Base-by-base conservation (phyloP, 2,329 filamentous ascomycete species). In the Fusarium duplospermum region DNA sequence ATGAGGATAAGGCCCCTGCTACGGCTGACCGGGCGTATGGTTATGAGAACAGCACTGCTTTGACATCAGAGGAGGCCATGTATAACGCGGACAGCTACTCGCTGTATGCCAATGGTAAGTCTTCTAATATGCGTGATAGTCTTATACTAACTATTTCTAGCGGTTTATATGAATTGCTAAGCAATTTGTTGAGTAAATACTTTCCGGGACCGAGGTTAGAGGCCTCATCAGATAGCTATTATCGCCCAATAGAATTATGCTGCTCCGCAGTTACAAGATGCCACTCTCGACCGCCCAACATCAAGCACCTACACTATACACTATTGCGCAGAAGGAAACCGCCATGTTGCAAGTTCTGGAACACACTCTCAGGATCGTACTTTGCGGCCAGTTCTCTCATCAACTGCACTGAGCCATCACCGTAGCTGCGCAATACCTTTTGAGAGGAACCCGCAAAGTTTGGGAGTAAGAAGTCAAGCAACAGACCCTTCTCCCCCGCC, bases 81-180 rank as follows among this genome's bases (percentile, higher is more conserved):
- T 76, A 76, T 27, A 76, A 76, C 8, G 74, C 74, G 14, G 74
- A 74, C 24, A 60, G 35, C 1, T 76, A 76, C 47, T 65, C 71
- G 2, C 24, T 76, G 4, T 76, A 76, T n/a, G 71, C 73, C 1
- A 76, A 67, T 27, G 74, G 73, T 72, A 65, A 70, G 71, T 35
- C 14, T 0, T 10, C 11, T n/a, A 14, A 27, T 40, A 22, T 24
- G n/a, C 10, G 13, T 13, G 16, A 24, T n/a, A 11, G 16, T 3
- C 33, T 1, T 4, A 3, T 50, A 9, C 67, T 72, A 10, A 72
- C 22, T 16, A 4, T 2, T 2, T 20, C 22, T 16, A 72, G 67
- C 67, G 20, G 64, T 72, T 6, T 64, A 72, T 5, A 11, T 72
- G 5, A 20, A 71, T n/a, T 72, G 67, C 20, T 67, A 13, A 27